These are phyloP conservation scores for Colletotrichum trifolii DNA, from an alignment of 2,329 filamentous ascomycete species.

Conservation along the genomic window DNA sequence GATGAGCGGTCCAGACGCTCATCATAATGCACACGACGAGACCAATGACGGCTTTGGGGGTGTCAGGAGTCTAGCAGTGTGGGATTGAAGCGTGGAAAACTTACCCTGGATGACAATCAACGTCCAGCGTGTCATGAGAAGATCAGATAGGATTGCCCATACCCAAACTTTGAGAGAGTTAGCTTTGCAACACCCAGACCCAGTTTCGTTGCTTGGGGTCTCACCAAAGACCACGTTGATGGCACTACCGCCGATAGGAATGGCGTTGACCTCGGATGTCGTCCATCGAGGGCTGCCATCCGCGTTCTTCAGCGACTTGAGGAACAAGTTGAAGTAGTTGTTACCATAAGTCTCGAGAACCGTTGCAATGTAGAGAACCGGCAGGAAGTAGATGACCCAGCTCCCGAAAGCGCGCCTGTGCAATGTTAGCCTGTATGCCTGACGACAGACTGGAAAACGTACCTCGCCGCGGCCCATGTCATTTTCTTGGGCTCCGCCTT, in stretches of 20 bases:
- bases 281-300: conserved; percentile 36
- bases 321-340: conserved; percentile 31
- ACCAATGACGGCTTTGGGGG: conserved; percentile 51
- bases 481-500: conserved; percentile 41
- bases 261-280: conserved; percentile 29
- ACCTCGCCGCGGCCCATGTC: conserved; percentile 41
- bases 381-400: conserved; percentile 34
- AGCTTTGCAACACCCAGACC: background rate
- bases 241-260: conserved; percentile 30
- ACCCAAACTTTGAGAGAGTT: conserved; percentile 55
- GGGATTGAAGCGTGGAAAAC: background rate
- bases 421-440: background rate
- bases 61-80: background rate
- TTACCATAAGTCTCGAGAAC: conserved; percentile 31
- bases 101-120: conserved; percentile 59
- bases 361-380: conserved; percentile 29
- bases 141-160: conserved; percentile 63
- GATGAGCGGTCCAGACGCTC: conserved; percentile 63
- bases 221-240: conserved; percentile 37
- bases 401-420: conserved; percentile 30
- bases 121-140: conserved; percentile 60
- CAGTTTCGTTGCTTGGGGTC: background rate
- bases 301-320: conserved; percentile 32
- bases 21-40: conserved; percentile 61
- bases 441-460: conserved; percentile 7